Conservation (phyloP, 192 early-diverging fungal species). For the Coemansia sp. region DNA sequence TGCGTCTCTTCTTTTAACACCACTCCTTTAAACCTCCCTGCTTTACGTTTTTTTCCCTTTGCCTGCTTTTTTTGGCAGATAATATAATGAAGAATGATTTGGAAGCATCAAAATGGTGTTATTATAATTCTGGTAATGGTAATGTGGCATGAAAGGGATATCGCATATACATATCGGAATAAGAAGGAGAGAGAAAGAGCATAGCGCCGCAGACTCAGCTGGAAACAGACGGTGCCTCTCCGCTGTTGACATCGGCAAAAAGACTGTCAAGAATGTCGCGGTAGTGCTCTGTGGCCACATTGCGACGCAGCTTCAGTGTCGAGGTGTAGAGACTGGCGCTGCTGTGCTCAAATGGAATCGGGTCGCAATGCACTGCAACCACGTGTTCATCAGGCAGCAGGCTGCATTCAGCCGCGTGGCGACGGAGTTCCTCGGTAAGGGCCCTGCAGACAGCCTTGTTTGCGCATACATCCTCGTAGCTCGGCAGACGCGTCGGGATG, state of each 20-base stretch:
- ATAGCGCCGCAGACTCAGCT: no score
- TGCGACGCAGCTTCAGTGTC: constrained; percentile 78
- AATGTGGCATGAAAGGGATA: background rate
- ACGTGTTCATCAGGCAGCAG: constrained; percentile 60
- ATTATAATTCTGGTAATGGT: background rate
- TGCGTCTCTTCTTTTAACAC: background rate
- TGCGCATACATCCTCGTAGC: constrained; percentile 2
- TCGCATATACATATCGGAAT: background rate
- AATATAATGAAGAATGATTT: background rate
- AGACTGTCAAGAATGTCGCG: constrained; percentile 47
- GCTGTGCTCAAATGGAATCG: constrained; percentile 66
- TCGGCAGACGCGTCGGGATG: background rate
- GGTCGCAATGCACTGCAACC: constrained; percentile 65
- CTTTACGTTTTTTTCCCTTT: background rate
- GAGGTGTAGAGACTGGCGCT: constrained; percentile 73
- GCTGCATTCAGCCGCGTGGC: background rate
- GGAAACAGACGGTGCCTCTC: background rate
- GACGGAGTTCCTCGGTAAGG: background rate
- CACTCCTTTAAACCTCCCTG: no score
- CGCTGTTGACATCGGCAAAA: constrained; percentile 46
- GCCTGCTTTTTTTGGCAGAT: background rate
- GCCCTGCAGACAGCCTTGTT: background rate
- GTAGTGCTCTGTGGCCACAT: constrained; percentile 48
- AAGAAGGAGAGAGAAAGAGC: background rate
- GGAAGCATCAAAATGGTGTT: background rate